These are phyloP conservation scores for Dendrobium officinale DNA, from an alignment of 106 monocot genomes.

Conservation along the genomic window DNA sequence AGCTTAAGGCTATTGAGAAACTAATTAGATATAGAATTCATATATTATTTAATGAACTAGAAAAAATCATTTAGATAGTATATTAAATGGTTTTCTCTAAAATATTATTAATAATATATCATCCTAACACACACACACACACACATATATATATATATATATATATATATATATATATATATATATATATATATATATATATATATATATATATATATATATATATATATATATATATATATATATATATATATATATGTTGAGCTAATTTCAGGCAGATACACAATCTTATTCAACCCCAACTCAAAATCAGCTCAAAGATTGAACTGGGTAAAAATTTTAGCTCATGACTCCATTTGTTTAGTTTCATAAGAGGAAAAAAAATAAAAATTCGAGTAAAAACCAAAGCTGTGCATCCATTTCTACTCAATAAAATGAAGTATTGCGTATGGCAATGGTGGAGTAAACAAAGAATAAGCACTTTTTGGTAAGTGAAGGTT, in stretches of 20 bases:
- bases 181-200: no score
- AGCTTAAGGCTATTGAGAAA: no score
- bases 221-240: not conserved
- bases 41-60: no score
- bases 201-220: no score
- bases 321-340: not conserved
- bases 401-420: not conserved
- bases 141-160: no score
- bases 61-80: no score
- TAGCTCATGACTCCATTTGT: not conserved
- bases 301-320: not conserved
- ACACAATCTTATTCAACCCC: no score
- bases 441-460: not conserved
- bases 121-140: no score
- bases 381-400: not conserved
- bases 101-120: not conserved
- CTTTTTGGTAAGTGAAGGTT: not conserved
- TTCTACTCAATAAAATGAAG: not conserved
- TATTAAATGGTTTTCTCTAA: not conserved
- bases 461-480: not conserved
- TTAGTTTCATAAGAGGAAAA: not conserved
- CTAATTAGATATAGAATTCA: no score
- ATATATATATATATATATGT: not conserved
- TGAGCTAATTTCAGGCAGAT: not conserved
- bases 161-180: no score